Evolutionary conservation across 805 yeast genomes (phyloP).

Genomic region (Kodamaea restingae): DNA sequence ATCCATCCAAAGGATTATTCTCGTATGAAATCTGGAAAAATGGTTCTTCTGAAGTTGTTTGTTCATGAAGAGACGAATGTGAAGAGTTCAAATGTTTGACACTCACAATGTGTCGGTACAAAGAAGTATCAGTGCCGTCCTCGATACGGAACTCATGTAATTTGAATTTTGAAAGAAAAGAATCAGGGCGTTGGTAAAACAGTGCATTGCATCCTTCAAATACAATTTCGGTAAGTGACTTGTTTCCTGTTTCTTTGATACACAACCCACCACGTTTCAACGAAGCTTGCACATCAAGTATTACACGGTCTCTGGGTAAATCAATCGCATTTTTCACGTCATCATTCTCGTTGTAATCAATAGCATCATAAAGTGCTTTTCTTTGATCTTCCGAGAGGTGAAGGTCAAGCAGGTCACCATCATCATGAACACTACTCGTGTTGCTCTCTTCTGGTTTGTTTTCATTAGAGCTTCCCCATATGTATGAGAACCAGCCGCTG

Average conservation of each 20-base stretch:
- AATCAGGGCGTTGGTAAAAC: slow-evolving; percentile 72
- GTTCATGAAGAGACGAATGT: slow-evolving; percentile 24
- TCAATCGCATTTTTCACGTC: slow-evolving; percentile 50
- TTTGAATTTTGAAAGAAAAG: slow-evolving; percentile 66
- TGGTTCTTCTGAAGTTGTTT: slow-evolving; percentile 36
- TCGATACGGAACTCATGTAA: slow-evolving; percentile 79
- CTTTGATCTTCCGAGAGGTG: slow-evolving; percentile 77
- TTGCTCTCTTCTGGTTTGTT: slow-evolving; percentile 13
- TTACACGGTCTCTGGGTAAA: slow-evolving; percentile 68
- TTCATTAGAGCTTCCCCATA: slow-evolving; percentile 54
- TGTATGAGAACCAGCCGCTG: slow-evolving; percentile 65
- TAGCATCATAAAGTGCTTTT: slow-evolving; percentile 86
- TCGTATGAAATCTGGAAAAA: slow-evolving; percentile 83
- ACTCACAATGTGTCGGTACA: slow-evolving; percentile 85
- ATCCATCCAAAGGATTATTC: slow-evolving; percentile 75
- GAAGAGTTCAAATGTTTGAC: slow-evolving; percentile 57
- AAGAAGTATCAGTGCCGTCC: slow-evolving; percentile 74
- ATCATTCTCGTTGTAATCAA: slow-evolving; percentile 76
- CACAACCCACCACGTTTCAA: slow-evolving; percentile 76
- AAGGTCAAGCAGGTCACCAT: slow-evolving; percentile 21
- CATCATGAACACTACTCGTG: slow-evolving; percentile 30
- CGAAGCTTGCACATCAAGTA: slow-evolving; percentile 61
- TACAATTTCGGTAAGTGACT: slow-evolving; percentile 63
- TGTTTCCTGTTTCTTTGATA: slow-evolving; percentile 41
- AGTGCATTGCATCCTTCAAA: slow-evolving; percentile 80